Conservation (phyloP, 2,329 filamentous ascomycete species). For the Scopulariopsis brevicaulis region DNA sequence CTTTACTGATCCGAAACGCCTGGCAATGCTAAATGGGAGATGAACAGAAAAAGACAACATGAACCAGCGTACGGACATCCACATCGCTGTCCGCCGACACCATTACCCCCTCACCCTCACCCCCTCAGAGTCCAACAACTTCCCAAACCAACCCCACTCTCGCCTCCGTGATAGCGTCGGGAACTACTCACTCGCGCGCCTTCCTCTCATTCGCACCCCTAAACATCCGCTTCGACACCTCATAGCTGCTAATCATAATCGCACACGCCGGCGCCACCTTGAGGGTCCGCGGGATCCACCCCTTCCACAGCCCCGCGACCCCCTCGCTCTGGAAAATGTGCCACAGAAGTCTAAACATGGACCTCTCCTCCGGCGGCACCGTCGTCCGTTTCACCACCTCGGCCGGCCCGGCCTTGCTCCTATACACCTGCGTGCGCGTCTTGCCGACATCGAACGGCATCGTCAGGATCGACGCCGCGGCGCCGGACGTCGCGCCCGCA, state of each 20-base stretch:
- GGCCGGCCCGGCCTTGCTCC: constrained; percentile 21
- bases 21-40: not conserved
- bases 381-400: constrained; percentile 11
- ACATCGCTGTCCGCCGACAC: not conserved
- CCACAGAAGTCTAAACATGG: constrained; percentile 74
- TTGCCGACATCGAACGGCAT: constrained; percentile 98
- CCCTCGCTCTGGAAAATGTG: constrained; percentile 89
- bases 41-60: not conserved
- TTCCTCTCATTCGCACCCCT: constrained; percentile 55
- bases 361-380: constrained; percentile 56
- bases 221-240: constrained; percentile 86
- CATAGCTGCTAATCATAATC: constrained; percentile 98
- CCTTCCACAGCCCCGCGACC: constrained; percentile 68
- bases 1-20: not conserved
- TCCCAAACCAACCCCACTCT: not conserved
- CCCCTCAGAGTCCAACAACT: not conserved
- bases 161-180: not conserved
- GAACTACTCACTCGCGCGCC: not conserved
- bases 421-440: constrained; percentile 79
- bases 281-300: constrained; percentile 82
- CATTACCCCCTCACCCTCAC: not conserved
- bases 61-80: not conserved
- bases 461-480: constrained; percentile 76
- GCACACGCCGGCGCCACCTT: constrained; percentile 95
- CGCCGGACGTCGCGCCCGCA: constrained; percentile 73